Base-by-base conservation (phyloP, 1,139 yeast genomes). In the Scheffersomyces quercinus region DNA sequence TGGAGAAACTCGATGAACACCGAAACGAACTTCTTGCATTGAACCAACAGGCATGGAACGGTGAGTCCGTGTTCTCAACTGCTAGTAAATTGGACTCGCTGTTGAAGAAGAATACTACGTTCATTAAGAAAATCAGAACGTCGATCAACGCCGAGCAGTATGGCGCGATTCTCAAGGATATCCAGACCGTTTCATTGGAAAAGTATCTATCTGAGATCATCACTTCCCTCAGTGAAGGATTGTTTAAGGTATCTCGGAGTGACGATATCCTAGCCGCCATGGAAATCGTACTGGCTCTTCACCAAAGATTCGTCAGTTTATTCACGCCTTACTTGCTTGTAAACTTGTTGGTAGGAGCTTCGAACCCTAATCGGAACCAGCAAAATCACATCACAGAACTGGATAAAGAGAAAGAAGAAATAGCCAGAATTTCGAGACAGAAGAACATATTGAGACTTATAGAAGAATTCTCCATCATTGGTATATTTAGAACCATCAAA, bases 61-160 rank as follows among this genome's bases (percentile, higher is more conserved):
- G 82, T 2, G 75, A 68, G 29, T 54, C 47, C 7, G 62, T 58
- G n/a, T 49, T 52, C 14, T 36, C 41, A 10, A 45, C 66, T 1
- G 58, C 71, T 1, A 49, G 59, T 12, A 73, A 77, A 38, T 68
- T 85, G 12, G 97, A 91, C 58, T 73, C 95, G 0, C 84, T 93
- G 41, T 68, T 91, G 48, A 91, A 90, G 70, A 88, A 85, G 60
- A 89, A 91, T 59, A 84, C 90, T 4, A 86, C 90, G 0, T 88
- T 89, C 54, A 83, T 89, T 45, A 85, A 85, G 58, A 85, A 85
- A 55, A 64, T 89, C 41, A 76, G 83, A 49, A 71, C 78, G 3
- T 73, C 84, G 3, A 67, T 89, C 36, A 76, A 68, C 32, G 77
- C 71, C 32, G 85, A 81, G 3, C 70, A 67, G 35, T 56, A 53